Conservation (phyloP, 352 stramenopile genomes). For the Phytophthora multivora region DNA sequence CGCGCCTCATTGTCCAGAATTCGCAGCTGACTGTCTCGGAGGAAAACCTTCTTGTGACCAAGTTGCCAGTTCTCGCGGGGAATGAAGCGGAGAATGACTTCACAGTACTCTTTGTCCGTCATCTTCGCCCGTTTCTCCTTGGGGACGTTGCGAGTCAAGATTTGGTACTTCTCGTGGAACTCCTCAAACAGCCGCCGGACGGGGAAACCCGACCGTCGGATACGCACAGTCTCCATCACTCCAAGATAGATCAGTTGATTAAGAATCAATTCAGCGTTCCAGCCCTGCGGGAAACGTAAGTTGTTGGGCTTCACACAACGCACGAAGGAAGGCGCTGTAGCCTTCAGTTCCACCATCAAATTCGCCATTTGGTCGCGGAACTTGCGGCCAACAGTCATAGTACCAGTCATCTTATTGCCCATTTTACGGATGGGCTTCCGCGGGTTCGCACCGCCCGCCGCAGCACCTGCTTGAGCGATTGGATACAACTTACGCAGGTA, state of each 20-base stretch:
- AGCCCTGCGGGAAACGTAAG: slow-evolving; percentile 83
- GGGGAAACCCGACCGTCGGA: slow-evolving; percentile 86
- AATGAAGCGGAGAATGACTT: slow-evolving; percentile 83
- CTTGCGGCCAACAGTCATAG: slow-evolving; percentile 89
- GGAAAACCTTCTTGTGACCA: slow-evolving; percentile 89
- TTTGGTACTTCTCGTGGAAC: slow-evolving; percentile 90
- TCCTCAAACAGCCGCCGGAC: slow-evolving; percentile 87
- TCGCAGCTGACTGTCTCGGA: slow-evolving; percentile 83
- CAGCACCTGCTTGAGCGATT: slow-evolving; percentile 43
- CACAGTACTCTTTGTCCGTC: slow-evolving; percentile 82
- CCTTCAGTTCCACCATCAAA: slow-evolving; percentile 85
- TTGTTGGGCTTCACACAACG: slow-evolving; percentile 94
- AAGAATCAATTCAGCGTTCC: slow-evolving; percentile 86
- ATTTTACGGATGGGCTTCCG: slow-evolving; percentile 75
- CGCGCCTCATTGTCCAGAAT: slow-evolving; percentile 83
- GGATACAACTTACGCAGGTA: slow-evolving; percentile 84
- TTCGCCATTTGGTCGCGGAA: slow-evolving; percentile 92
- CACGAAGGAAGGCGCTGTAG: slow-evolving; percentile 88
- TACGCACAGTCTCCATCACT: slow-evolving; percentile 91
- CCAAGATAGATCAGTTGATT: slow-evolving; percentile 91
- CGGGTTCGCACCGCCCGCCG: slow-evolving; percentile 44
- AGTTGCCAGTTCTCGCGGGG: slow-evolving; percentile 88
- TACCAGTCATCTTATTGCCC: slow-evolving; percentile 90
- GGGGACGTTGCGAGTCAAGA: slow-evolving; percentile 74
- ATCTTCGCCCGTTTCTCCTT: slow-evolving; percentile 55